Conservation (phyloP, 2,329 filamentous ascomycete genomes). For the Chaetomium sp. region DNA sequence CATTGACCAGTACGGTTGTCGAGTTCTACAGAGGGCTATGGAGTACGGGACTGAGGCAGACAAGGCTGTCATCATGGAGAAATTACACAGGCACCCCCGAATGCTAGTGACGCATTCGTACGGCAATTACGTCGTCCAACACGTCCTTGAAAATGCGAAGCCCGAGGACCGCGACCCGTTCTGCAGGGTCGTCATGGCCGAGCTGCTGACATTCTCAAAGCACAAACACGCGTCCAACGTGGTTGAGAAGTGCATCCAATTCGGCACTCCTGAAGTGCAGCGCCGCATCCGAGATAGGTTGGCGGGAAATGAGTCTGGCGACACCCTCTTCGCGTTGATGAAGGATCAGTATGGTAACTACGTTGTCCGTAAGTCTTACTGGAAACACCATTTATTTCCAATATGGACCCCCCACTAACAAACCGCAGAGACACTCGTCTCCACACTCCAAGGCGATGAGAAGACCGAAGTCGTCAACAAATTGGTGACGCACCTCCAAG, state of each 20-base stretch:
- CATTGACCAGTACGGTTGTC: constrained; percentile 78
- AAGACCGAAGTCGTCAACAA: constrained; percentile 54
- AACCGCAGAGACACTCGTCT: constrained; percentile 68
- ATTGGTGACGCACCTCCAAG: constrained; percentile 55
- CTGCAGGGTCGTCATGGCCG: constrained; percentile 63
- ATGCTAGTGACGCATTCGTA: constrained; percentile 79
- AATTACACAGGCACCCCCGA: constrained; percentile 67
- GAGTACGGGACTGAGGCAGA: constrained; percentile 72
- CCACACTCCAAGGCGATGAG: constrained; percentile 53
- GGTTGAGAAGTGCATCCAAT: constrained; percentile 83
- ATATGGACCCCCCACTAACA: constrained; percentile 18
- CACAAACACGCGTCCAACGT: constrained; percentile 98
- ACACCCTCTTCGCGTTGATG: constrained; percentile 69
- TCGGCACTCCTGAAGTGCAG: constrained; percentile 63
- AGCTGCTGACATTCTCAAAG: constrained; percentile 72
- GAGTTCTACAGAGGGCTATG: constrained; percentile 86
- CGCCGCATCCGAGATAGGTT: constrained; percentile 60
- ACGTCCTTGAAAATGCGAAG: constrained; percentile 75
- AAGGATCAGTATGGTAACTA: constrained; percentile 94
- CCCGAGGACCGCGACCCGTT: constrained; percentile 66
- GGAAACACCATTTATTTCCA: not conserved
- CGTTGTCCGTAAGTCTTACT: constrained; percentile 71
- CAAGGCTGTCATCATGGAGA: constrained; percentile 64
- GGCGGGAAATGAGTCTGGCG: constrained; percentile 59
- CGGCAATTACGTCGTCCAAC: constrained; percentile 94